A percentile compares a stretch with the other conserved stretches of the same genome.
Evolutionary conservation across 495 filamentous ascomycete genomes (phyloP).

Genomic region (Astrothelium macrocarpum): DNA sequence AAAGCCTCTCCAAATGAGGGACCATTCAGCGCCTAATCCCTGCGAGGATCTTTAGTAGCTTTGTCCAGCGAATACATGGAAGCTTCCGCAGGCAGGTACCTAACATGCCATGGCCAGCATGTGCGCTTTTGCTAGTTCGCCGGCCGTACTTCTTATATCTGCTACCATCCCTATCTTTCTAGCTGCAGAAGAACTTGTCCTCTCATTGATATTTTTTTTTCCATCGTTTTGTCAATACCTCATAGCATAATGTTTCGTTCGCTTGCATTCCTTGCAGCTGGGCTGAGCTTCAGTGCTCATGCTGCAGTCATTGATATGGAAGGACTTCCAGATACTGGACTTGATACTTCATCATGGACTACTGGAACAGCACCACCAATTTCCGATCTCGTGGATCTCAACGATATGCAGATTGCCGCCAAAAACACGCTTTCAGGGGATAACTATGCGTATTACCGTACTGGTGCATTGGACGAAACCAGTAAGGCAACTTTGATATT

Average conservation of each 20-base stretch:
- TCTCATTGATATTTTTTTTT: background rate
- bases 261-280: background rate
- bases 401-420: constrained; percentile 7
- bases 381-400: constrained; percentile 1
- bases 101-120: constrained; percentile 1
- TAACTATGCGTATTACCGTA: constrained; percentile 9
- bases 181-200: background rate
- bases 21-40: background rate
- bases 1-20: background rate
- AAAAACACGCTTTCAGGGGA: constrained; percentile 8
- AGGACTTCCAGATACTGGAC: constrained; percentile 8
- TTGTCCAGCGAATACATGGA: background rate
- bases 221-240: background rate
- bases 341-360: constrained; percentile 7
- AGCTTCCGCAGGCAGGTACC: too few species aligned
- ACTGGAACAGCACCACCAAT: background rate
- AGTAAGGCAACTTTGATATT: background rate
- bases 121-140: background rate
- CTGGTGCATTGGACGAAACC: constrained; percentile 7
- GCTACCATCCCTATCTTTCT: background rate
- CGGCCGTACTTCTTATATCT: background rate
- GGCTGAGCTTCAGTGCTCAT: constrained; percentile 2
- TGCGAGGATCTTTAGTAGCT: background rate
- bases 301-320: constrained; percentile 8
- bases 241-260: constrained; percentile 2